Evolutionary conservation across 2,329 filamentous ascomycete genomes (phyloP).

Genomic region (Beauveria brongniartii): DNA sequence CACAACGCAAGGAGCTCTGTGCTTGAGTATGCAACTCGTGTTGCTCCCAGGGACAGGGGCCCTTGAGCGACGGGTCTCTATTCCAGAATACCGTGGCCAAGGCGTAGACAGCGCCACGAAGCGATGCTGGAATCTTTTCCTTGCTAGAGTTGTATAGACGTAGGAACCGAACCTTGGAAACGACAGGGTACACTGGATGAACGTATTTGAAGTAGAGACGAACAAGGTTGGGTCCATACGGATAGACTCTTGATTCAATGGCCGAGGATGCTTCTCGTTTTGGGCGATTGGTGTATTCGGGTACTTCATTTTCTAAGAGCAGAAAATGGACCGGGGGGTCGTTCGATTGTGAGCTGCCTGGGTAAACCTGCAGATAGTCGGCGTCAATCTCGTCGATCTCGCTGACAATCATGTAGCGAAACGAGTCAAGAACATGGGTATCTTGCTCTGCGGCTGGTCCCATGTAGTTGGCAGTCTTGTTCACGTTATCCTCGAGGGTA

Average conservation of each 20-base stretch:
- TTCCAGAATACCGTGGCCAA: slow-evolving; percentile 35
- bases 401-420: slow-evolving; percentile 37
- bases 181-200: slow-evolving; percentile 34
- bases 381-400: slow-evolving; percentile 36
- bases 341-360: slow-evolving; percentile 25
- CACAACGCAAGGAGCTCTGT: slow-evolving; percentile 33
- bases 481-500: slow-evolving; percentile 34
- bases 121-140: slow-evolving; percentile 32
- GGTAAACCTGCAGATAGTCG: slow-evolving; percentile 34
- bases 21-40: slow-evolving; percentile 33
- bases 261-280: slow-evolving; percentile 30
- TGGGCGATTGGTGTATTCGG: slow-evolving; percentile 31
- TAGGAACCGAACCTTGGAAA: slow-evolving; percentile 37
- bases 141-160: slow-evolving; percentile 29
- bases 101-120: slow-evolving; percentile 37
- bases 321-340: slow-evolving; percentile 38
- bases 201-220: slow-evolving; percentile 38
- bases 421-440: slow-evolving; percentile 36
- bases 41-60: slow-evolving; percentile 29
- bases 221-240: slow-evolving; percentile 32
- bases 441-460: slow-evolving; percentile 39
- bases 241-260: slow-evolving; percentile 34
- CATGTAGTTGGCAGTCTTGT: slow-evolving; percentile 36
- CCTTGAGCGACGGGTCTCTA: slow-evolving; percentile 23
- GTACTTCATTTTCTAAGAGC: slow-evolving; percentile 35